Conservation (phyloP, 2,329 filamentous ascomycete genomes). For the Trichophyton verrucosum region DNA sequence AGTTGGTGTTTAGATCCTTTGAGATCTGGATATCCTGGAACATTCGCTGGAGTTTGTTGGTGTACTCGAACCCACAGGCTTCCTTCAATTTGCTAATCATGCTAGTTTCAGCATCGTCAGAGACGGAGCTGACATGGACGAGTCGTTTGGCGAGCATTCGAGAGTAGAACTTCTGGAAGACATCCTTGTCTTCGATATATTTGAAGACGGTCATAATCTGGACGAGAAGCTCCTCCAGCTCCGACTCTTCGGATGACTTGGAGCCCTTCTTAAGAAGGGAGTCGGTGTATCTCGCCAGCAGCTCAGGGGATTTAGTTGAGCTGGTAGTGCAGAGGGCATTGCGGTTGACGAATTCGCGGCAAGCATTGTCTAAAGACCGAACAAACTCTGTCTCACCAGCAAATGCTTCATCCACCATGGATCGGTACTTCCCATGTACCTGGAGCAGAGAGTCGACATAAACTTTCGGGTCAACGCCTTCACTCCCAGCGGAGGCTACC, state of each 20-base stretch:
- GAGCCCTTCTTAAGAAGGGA: constrained; percentile 74
- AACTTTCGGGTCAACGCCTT: constrained; percentile 86
- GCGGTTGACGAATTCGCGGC: constrained; percentile 93
- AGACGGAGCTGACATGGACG: constrained; percentile 89
- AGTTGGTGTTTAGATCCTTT: constrained; percentile 85
- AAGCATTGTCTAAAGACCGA: constrained; percentile 88
- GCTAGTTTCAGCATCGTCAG: constrained; percentile 92
- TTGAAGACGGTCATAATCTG: constrained; percentile 99
- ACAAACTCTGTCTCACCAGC: constrained; percentile 95
- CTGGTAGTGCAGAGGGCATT: constrained; percentile 92
- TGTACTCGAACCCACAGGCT: constrained; percentile 96
- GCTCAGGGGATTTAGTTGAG: constrained; percentile 85
- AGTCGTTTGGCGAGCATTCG: constrained; percentile 89
- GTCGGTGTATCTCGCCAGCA: constrained; percentile 92
- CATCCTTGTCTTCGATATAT: constrained; percentile 99
- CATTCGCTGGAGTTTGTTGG: constrained; percentile 98
- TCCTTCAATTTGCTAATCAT: constrained; percentile 99
- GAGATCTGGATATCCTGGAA: constrained; percentile 99
- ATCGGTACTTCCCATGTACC: constrained; percentile 86
- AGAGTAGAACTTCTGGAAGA: constrained; percentile 99
- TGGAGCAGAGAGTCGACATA: constrained; percentile 93
- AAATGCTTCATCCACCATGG: constrained; percentile 83
- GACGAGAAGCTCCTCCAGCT: constrained; percentile 74
- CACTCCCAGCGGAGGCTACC: constrained; percentile 64
- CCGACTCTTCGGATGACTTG: constrained; percentile 83